Evolutionary conservation across 768 basidiomycete genomes (phyloP).

Genomic region (Clitopilus passeckerianus): DNA sequence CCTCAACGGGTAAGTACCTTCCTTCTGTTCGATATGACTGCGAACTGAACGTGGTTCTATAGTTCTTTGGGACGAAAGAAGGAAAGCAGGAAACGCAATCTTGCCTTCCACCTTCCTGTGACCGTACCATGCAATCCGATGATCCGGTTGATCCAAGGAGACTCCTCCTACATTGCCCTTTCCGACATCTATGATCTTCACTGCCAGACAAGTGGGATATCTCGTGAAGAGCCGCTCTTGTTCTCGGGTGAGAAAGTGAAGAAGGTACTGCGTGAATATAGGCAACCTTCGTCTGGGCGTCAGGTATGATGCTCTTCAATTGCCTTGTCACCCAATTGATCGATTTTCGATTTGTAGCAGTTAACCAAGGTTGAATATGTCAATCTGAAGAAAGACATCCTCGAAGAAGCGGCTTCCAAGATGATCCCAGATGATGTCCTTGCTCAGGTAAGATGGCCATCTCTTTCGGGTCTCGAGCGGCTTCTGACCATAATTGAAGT

Average conservation of each 20-base stretch:
- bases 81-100: conserved; percentile 87
- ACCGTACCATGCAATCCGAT: conserved; percentile 80
- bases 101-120: conserved; percentile 87
- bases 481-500: conserved; percentile 41
- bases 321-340: not conserved
- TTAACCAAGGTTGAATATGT: conserved; percentile 61
- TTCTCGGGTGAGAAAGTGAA: conserved; percentile 83
- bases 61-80: conserved; percentile 86
- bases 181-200: conserved; percentile 94
- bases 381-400: conserved; percentile 74
- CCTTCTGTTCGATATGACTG: not conserved
- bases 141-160: conserved; percentile 85
- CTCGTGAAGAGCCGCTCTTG: conserved; percentile 84
- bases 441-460: conserved; percentile 53
- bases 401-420: conserved; percentile 84
- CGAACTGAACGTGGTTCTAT: conserved; percentile 2
- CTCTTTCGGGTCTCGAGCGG: conserved; percentile 1
- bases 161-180: conserved; percentile 85
- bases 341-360: conserved; percentile 24
- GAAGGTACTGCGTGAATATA: conserved; percentile 58
- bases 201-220: conserved; percentile 69
- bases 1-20: conserved; percentile 71
- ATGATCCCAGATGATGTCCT: conserved; percentile 88
- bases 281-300: conserved; percentile 34
- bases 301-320: conserved; percentile 26